Conservation (phyloP, 208 protist species). For the Trypanosoma avium region DNA sequence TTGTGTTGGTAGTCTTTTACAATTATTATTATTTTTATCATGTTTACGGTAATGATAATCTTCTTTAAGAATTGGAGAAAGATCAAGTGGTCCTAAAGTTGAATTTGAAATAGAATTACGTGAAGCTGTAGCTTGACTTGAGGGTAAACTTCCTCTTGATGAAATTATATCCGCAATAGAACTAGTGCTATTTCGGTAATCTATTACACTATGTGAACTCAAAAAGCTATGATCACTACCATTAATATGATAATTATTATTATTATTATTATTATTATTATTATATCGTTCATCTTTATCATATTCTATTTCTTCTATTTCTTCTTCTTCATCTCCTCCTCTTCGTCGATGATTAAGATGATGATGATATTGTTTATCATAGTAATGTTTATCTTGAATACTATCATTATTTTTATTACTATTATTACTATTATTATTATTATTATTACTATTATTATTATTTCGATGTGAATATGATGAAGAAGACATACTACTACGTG, state of each 20-base stretch:
- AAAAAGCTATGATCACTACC: slow-evolving; percentile 25
- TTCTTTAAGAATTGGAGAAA: slow-evolving; percentile 56
- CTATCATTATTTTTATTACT: background rate
- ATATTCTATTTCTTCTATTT: too few relatives aligned
- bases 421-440: background rate
- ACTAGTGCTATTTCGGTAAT: slow-evolving; percentile 25
- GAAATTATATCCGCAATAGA: slow-evolving; percentile 50
- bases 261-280: too few relatives aligned
- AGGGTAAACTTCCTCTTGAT: slow-evolving; percentile 41
- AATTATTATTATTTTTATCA: too few relatives aligned
- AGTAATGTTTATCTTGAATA: slow-evolving; percentile 2
- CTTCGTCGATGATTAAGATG: background rate
- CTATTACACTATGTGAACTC: slow-evolving; percentile 20
- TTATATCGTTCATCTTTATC: too few relatives aligned
- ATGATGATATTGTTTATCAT: background rate
- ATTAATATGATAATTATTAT: too few relatives aligned
- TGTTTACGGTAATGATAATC: too few relatives aligned
- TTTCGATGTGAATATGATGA: slow-evolving; percentile 8
- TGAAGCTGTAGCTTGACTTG: slow-evolving; percentile 19
- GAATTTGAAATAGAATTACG: slow-evolving; percentile 27
- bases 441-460: background rate
- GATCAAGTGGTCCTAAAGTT: slow-evolving; percentile 40
- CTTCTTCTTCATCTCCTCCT: too few relatives aligned
- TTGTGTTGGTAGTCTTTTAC: too few relatives aligned
- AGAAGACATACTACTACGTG: slow-evolving; percentile 17